phyloP scores from a whole-genome alignment of 1,284 basidiomycete species.

The Sporisorium sorghi region DNA sequence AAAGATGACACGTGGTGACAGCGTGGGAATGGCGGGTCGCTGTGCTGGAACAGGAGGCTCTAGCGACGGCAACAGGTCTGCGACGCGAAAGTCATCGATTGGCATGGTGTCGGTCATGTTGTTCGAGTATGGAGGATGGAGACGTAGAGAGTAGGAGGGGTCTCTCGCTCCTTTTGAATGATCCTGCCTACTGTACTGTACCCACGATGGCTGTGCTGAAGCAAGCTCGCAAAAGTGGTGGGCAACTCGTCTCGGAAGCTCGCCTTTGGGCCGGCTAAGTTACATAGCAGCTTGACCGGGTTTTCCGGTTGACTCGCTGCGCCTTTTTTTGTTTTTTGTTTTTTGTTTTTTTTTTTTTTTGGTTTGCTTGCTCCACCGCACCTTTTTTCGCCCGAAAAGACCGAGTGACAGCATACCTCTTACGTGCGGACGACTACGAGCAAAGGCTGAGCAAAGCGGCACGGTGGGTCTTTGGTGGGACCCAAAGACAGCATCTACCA shows the following conservation, averaged over 20 bases:
- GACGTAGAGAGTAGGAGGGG: no score
- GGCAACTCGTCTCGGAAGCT: neutral
- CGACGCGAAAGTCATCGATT: conserved; percentile 21
- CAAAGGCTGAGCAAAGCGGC: neutral
- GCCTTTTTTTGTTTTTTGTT: neutral
- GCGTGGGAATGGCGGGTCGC: conserved; percentile 19
- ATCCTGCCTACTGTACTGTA: neutral
- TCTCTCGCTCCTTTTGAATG: neutral
- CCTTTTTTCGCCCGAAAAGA: conserved; percentile 28
- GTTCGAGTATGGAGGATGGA: neutral
- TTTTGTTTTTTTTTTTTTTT: neutral
- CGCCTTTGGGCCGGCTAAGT: conserved; percentile 16
- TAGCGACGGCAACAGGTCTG: conserved; percentile 38
- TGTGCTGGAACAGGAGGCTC: conserved; percentile 16
- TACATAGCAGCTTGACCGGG: conserved; percentile 18
- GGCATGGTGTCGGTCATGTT: conserved; percentile 15
- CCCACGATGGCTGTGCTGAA: conserved; percentile 4
- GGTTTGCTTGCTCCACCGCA: neutral
- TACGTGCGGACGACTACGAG: conserved; percentile 13
- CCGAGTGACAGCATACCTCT: neutral
- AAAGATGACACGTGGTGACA: conserved; percentile 34
- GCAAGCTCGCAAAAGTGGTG: neutral
- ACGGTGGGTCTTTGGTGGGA: no score
- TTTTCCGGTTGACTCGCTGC: conserved; percentile 23
- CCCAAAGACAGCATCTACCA: neutral